Conservation (phyloP, 495 filamentous ascomycete species). For the Podospora sp. region DNA sequence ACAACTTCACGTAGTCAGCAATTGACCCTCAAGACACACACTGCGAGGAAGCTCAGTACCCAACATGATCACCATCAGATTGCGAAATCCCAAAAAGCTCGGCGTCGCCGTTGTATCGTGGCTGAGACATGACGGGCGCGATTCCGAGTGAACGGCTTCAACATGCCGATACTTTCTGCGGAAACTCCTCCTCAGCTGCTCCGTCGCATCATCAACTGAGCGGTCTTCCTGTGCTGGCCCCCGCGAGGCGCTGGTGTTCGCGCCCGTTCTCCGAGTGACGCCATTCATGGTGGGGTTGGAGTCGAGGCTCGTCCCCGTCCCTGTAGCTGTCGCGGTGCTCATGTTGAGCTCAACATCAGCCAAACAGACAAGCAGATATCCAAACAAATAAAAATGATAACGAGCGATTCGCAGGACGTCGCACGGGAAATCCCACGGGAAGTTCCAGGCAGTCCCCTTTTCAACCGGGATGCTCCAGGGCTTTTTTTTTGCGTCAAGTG, state of each 20-base stretch:
- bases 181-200: constrained; percentile 30
- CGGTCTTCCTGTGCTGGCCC: constrained; percentile 3
- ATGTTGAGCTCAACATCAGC: constrained; percentile 21
- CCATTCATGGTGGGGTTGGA: constrained; percentile 23
- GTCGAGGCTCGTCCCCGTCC: constrained; percentile 23
- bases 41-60: constrained; percentile 51
- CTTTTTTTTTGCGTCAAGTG: constrained; percentile 1
- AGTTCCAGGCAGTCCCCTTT: not conserved
- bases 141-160: constrained; percentile 74
- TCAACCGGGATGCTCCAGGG: constrained; percentile 8
- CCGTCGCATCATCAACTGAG: constrained; percentile 20
- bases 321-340: constrained; percentile 27
- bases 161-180: constrained; percentile 81
- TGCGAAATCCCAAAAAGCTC: constrained; percentile 91
- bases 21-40: not conserved
- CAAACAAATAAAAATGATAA: not conserved
- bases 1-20: constrained; percentile 59
- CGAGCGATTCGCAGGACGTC: not conserved
- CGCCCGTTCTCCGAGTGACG: constrained; percentile 22
- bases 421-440: not conserved
- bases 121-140: constrained; percentile 78
- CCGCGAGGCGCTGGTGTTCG: constrained; percentile 4
- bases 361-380: not conserved
- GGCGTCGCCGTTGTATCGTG: constrained; percentile 72
- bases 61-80: constrained; percentile 92